Evolutionary conservation across 306 rosid species (phyloP), one percentile per base, ranked within the genome.

Genomic region (Cucurbita pepo): DNA sequence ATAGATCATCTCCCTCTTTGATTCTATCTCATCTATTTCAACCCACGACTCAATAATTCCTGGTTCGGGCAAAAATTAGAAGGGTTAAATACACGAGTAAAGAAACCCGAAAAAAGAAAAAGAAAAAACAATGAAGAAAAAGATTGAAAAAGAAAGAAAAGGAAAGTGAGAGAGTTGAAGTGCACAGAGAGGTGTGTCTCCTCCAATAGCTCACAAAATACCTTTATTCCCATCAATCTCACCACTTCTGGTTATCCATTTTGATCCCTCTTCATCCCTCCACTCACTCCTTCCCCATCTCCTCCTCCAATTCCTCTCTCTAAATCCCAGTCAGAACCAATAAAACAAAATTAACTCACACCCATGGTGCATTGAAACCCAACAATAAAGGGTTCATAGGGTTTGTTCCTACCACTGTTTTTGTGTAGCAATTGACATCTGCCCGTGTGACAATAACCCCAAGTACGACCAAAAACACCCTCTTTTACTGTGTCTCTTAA

Each of bases 321-420:
- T 19, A 38, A 38, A n/a, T 38, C 48, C 48, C 69, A 62, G 50
- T 62, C 69, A 38, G 48, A n/a, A 52, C 5, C 21, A 52, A 52
- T 18, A 13, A 58, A 58, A 58, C 5, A 36, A 34, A 34, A 59
- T 11, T 25, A 34, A 22, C 62, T 57, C 4, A 56, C 18, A 5
- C 18, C 41, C 69, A 8, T 63, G 70, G 34, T 41, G 34, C 70
- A 63, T 40, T 10, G 15, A 91, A 89, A 89, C 87, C 88, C 80
- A 89, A 88, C 6, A 11, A 10, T 25, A 45, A 45, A 45, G 11
- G 14, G n/a, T 10, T 48, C 13, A 4, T 13, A 50, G 54, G 1
- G 54, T 50, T 52, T 13, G 51, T 52, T 52, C 14, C 53, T 48
- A 13, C 10, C 11, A 0, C 51, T 45, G 53, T n/a, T 53, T 0